Evolutionary conservation across 345 rosid species (phyloP).

Genomic region (Ceriops zippeliana): DNA sequence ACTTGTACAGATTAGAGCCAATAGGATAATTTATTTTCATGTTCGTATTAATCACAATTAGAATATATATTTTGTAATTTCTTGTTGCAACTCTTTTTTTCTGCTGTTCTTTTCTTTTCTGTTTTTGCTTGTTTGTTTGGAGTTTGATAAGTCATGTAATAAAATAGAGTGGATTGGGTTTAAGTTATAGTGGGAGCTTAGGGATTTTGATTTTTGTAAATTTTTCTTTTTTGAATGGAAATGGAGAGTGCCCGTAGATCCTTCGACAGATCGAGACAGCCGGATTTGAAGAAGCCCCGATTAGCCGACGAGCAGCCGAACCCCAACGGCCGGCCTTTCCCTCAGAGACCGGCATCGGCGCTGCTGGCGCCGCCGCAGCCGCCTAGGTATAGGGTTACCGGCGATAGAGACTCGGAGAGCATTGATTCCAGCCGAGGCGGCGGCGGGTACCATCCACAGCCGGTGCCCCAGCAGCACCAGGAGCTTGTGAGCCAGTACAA

Average conservation of each 20-base stretch:
- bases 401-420: conserved; percentile 44
- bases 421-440: conserved; percentile 40
- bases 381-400: conserved; percentile 19
- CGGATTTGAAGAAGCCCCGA: conserved; percentile 63
- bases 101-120: background rate
- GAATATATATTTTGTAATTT: background rate
- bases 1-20: conserved; percentile 2
- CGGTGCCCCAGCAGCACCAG: conserved; percentile 58
- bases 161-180: conserved; percentile 9
- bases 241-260: conserved; percentile 84
- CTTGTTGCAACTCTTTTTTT: background rate
- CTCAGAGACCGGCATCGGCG: conserved; percentile 37
- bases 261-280: conserved; percentile 83
- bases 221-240: conserved; percentile 24
- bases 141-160: background rate
- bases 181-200: conserved; percentile 24
- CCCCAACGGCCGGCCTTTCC: conserved; percentile 38
- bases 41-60: background rate
- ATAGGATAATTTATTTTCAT: background rate
- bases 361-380: conserved; percentile 23
- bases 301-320: conserved; percentile 46
- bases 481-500: conserved; percentile 91
- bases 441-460: conserved; percentile 79
- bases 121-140: background rate
- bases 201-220: conserved; percentile 1